These are phyloP conservation scores for Lactarius deliciosus DNA, from an alignment of 768 basidiomycete species.

Conservation along the genomic window DNA sequence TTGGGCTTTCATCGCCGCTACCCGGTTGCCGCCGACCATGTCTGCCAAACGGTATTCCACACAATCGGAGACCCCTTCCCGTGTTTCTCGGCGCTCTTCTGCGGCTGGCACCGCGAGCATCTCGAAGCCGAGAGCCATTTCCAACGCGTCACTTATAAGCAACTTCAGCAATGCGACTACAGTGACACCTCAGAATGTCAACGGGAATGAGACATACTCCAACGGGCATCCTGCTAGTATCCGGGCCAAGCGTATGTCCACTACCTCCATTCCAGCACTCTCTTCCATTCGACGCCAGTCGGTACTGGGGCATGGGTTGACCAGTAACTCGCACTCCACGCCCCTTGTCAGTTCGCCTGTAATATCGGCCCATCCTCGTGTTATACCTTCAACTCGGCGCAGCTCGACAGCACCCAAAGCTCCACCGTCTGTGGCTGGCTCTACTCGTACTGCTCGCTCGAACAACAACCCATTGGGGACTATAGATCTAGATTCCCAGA, in stretches of 20 bases:
- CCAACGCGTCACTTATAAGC: slow-evolving; percentile 48
- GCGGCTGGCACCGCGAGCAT: slow-evolving; percentile 39
- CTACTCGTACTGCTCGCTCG: slow-evolving; percentile 33
- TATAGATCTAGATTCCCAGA: slow-evolving; percentile 26
- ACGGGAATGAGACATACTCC: slow-evolving; percentile 21
- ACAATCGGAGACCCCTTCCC: slow-evolving; percentile 57
- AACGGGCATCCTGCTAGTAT: slow-evolving; percentile 41
- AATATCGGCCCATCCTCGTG: slow-evolving; percentile 33
- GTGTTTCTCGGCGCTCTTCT: slow-evolving; percentile 50
- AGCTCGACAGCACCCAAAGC: slow-evolving; percentile 17
- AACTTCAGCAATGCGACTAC: slow-evolving; percentile 47
- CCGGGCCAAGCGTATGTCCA: slow-evolving; percentile 39
- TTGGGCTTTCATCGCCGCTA: not conserved
- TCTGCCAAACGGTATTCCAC: slow-evolving; percentile 26
- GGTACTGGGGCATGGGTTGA: slow-evolving; percentile 26
- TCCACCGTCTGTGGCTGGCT: slow-evolving; percentile 35
- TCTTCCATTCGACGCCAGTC: slow-evolving; percentile 32
- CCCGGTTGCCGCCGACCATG: slow-evolving; percentile 12
- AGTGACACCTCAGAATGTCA: slow-evolving; percentile 37
- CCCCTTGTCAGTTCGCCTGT: slow-evolving; percentile 33
- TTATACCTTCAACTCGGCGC: slow-evolving; percentile 24
- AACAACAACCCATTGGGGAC: slow-evolving; percentile 30
- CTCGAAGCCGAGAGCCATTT: slow-evolving; percentile 54
- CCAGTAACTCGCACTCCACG: slow-evolving; percentile 31
- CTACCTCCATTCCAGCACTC: slow-evolving; percentile 31